These are phyloP conservation scores for Zanthoxylum bungeanum DNA, from an alignment of 345 rosid species.

Conservation along the genomic window DNA sequence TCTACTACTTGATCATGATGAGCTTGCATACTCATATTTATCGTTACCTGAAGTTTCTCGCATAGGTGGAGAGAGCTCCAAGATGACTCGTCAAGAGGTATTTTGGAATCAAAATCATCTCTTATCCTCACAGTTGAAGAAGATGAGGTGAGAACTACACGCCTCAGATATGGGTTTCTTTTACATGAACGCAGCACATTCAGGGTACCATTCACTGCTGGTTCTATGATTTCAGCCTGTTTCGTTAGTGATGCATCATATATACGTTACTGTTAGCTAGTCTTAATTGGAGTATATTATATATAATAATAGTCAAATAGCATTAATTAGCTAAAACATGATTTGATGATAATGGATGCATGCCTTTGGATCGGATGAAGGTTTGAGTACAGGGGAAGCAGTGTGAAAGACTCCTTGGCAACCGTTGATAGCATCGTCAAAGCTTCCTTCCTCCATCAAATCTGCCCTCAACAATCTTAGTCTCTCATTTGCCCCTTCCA, in stretches of 20 bases:
- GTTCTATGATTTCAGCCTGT: conserved; percentile 77
- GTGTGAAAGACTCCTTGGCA: conserved; percentile 94
- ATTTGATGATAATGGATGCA: too few species aligned
- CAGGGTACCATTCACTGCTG: conserved; percentile 77
- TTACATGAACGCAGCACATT: conserved; percentile 80
- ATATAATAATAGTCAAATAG: too few species aligned
- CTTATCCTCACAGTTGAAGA: conserved; percentile 73
- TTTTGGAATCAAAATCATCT: conserved; percentile 57
- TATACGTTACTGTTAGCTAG: too few species aligned
- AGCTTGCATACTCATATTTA: too few species aligned
- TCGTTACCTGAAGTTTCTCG: conserved; percentile 65
- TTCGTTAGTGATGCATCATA: too few species aligned
- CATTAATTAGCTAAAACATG: too few species aligned
- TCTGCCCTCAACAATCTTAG: conserved; percentile 72
- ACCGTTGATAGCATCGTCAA: conserved; percentile 67
- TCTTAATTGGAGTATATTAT: too few species aligned
- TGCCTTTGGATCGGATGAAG: conserved; percentile 84
- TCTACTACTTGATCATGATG: background rate
- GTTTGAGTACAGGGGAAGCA: conserved; percentile 81
- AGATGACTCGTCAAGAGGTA: conserved; percentile 77
- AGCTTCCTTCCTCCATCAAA: conserved; percentile 73
- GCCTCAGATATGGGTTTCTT: conserved; percentile 59
- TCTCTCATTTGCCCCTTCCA: conserved; percentile 87
- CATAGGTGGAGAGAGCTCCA: conserved; percentile 86
- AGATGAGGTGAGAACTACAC: conserved; percentile 86